Percentiles rank a stretch among this genome's conserved stretches.
Evolutionary conservation across 768 basidiomycete genomes (phyloP).

Genomic region (Tulasnella sp.): DNA sequence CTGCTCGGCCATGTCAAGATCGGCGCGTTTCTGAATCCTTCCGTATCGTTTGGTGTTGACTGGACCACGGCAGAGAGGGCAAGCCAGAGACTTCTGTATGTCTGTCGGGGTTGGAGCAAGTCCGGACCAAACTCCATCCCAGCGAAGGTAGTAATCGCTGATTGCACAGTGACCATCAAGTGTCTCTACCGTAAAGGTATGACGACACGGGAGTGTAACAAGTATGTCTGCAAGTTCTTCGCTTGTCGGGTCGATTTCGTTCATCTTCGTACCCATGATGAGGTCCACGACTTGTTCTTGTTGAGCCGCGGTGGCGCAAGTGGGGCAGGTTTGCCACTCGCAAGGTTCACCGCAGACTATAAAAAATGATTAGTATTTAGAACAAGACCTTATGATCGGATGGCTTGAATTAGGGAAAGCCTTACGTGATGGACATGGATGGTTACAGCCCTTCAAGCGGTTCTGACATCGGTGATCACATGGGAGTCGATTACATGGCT

Average conservation of each 20-base stretch:
- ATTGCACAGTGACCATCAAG: conserved; percentile 50
- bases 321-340: conserved; percentile 38
- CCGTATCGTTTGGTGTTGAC: conserved; percentile 52
- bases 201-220: conserved; percentile 50
- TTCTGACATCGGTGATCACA: conserved; percentile 62
- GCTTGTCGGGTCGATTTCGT: conserved; percentile 28
- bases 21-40: conserved; percentile 47
- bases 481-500: conserved; percentile 44
- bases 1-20: conserved; percentile 52
- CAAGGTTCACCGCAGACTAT: conserved; percentile 62
- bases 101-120: conserved; percentile 32
- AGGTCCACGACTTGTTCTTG: conserved; percentile 45
- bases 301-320: conserved; percentile 33
- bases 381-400: too few species aligned
- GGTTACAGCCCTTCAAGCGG: too few species aligned
- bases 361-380: conserved; percentile 9
- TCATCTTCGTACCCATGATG: conserved; percentile 39
- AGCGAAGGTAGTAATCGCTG: conserved; percentile 35
- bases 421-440: too few species aligned
- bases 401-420: background rate
- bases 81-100: conserved; percentile 37
- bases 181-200: conserved; percentile 59
- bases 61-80: conserved; percentile 48
- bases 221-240: conserved; percentile 37
- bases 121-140: conserved; percentile 32